These are phyloP conservation scores for Cytospora paraplurivora DNA, from an alignment of 2,329 filamentous ascomycete genomes.

Conservation along the genomic window DNA sequence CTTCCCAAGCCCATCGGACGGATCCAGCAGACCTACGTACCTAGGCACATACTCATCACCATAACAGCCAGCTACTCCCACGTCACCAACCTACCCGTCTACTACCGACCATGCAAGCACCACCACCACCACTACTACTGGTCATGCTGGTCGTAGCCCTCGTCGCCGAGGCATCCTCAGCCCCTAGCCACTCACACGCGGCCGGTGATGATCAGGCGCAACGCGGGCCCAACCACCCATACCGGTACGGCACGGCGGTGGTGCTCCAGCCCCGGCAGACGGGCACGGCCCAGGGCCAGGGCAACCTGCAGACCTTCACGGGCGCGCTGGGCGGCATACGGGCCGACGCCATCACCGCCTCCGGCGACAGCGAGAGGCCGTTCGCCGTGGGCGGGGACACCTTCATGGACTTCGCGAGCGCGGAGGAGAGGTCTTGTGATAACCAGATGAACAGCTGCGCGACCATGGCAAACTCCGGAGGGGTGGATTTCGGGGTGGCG, in stretches of 20 bases:
- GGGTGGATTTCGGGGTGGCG: conserved; percentile 40
- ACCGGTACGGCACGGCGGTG: too few relatives aligned
- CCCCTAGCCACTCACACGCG: not conserved
- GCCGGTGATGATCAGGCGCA: not conserved
- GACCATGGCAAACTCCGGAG: conserved; percentile 43
- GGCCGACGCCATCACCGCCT: conserved; percentile 45
- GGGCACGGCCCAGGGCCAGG: conserved; percentile 29
- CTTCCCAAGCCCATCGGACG: not conserved
- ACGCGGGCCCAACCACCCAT: conserved; percentile 13
- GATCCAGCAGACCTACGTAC: not conserved
- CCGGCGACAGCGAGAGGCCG: conserved; percentile 42
- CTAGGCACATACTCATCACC: not conserved
- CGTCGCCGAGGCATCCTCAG: not conserved
- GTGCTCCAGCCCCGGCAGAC: too few relatives aligned
- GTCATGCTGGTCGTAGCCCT: conserved; percentile 14
- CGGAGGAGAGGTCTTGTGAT: conserved; percentile 49
- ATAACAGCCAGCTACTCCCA: not conserved
- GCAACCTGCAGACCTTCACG: conserved; percentile 46
- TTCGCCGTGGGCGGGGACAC: conserved; percentile 48
- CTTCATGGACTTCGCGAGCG: conserved; percentile 48
- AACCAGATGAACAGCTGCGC: conserved; percentile 53
- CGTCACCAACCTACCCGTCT: not conserved
- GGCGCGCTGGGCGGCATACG: conserved; percentile 43
- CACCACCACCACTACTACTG: conserved; percentile 8
- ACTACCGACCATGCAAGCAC: not conserved